A percentile compares a stretch with the other conserved stretches of the same genome.
phyloP scores from a whole-genome alignment of 306 rosid genomes.

The Canavalia ensiformis region DNA sequence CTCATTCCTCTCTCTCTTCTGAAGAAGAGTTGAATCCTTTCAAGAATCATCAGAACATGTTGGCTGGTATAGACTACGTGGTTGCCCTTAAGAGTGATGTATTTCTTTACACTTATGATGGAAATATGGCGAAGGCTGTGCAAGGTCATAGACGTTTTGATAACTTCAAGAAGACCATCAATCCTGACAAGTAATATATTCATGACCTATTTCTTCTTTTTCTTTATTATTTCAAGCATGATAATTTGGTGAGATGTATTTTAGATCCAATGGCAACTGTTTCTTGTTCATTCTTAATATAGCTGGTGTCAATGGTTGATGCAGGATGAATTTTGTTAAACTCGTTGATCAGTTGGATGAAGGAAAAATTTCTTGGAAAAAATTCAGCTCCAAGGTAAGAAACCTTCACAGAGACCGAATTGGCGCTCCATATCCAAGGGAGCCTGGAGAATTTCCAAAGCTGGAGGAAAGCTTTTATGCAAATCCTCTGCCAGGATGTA shows the following conservation, averaged over 20 bases:
- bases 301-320: slow-evolving; percentile 40
- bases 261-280: slow-evolving; percentile 28
- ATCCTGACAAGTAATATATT: slow-evolving; percentile 86
- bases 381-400: slow-evolving; percentile 83
- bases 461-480: slow-evolving; percentile 97
- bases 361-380: slow-evolving; percentile 85
- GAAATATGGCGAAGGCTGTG: slow-evolving; percentile 99
- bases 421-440: slow-evolving; percentile 84
- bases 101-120: slow-evolving; percentile 89
- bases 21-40: slow-evolving; percentile 81
- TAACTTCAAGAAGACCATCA: slow-evolving; percentile 91
- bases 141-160: slow-evolving; percentile 98
- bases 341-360: slow-evolving; percentile 84
- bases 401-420: slow-evolving; percentile 72
- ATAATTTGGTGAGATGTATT: slow-evolving; percentile 14
- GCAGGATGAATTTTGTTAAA: slow-evolving; percentile 90
- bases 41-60: slow-evolving; percentile 92
- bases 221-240: slow-evolving; percentile 13
- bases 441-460: slow-evolving; percentile 88
- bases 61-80: slow-evolving; percentile 96
- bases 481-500: slow-evolving; percentile 89
- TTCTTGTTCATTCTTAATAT: neutral
- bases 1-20: slow-evolving; percentile 81
- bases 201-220: slow-evolving; percentile 37
- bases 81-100: slow-evolving; percentile 92